These are phyloP conservation scores for Phytophthora tentaculata DNA, from an alignment of 352 stramenopile species.

Conservation along the genomic window DNA sequence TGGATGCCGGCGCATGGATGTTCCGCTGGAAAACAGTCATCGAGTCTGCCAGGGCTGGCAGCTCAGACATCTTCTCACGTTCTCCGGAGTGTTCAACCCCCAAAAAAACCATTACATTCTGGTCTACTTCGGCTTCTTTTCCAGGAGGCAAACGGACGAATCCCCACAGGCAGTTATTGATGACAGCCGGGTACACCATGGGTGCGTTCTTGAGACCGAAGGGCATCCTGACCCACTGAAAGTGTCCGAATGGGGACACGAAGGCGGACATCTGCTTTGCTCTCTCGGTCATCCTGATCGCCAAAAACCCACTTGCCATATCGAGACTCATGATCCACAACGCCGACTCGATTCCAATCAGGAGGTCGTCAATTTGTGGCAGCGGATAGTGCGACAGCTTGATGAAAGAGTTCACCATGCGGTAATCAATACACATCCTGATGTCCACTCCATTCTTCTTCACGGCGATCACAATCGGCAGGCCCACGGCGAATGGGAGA, in stretches of 20 bases:
- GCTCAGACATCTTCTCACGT: not conserved
- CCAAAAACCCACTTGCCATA: constrained; percentile 3
- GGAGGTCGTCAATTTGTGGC: not conserved
- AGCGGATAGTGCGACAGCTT: not conserved
- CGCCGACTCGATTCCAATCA: not conserved
- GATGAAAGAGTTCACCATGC: too few relatives aligned
- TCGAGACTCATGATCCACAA: not conserved
- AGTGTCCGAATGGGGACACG: not conserved
- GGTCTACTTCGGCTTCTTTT: not conserved
- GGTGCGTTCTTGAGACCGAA: not conserved
- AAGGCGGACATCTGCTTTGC: not conserved
- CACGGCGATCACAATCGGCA: not conserved
- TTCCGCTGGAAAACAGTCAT: not conserved
- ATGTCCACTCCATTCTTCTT: not conserved
- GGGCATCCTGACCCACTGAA: not conserved
- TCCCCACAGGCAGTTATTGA: not conserved
- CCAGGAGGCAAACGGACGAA: not conserved
- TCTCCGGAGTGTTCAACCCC: not conserved
- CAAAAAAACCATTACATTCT: not conserved
- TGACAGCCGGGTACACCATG: not conserved
- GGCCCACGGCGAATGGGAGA: not conserved
- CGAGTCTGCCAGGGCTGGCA: not conserved
- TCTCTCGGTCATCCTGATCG: not conserved
- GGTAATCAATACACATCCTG: not conserved
- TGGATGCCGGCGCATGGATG: not conserved